Conservation (phyloP, 169 alveolate genomes). For the Theileria parva region DNA sequence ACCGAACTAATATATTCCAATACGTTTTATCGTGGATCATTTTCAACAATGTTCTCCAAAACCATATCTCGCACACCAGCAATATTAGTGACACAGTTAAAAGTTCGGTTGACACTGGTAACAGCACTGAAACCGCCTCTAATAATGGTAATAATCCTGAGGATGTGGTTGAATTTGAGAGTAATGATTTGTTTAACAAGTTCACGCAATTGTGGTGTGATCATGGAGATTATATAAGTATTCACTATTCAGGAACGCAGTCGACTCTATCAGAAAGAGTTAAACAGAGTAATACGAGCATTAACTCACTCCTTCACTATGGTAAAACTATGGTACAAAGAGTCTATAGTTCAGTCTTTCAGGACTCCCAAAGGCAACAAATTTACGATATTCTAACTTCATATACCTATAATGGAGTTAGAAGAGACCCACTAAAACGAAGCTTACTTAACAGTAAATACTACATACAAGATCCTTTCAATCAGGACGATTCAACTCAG, state of each 20-base stretch:
- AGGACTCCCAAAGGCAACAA: constrained; percentile 46
- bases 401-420: not conserved
- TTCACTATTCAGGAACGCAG: constrained; percentile 92
- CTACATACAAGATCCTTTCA: constrained; percentile 8
- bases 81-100: constrained; percentile 14
- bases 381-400: constrained; percentile 23
- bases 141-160: not conserved
- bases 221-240: constrained; percentile 89
- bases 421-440: not conserved
- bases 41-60: not conserved
- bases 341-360: constrained; percentile 28
- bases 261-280: constrained; percentile 90
- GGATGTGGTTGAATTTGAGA: not conserved
- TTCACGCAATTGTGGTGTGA: constrained; percentile 86
- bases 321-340: constrained; percentile 48
- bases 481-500: not conserved
- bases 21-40: constrained; percentile 85
- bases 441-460: not conserved
- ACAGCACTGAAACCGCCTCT: not conserved
- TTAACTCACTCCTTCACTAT: constrained; percentile 37
- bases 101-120: not conserved
- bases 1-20: constrained; percentile 95
- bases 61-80: not conserved
- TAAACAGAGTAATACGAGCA: constrained; percentile 34
- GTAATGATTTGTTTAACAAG: constrained; percentile 26